Base-by-base conservation (phyloP, 192 early-diverging fungal genomes). In the Jimgerdemannia flammicorona region DNA sequence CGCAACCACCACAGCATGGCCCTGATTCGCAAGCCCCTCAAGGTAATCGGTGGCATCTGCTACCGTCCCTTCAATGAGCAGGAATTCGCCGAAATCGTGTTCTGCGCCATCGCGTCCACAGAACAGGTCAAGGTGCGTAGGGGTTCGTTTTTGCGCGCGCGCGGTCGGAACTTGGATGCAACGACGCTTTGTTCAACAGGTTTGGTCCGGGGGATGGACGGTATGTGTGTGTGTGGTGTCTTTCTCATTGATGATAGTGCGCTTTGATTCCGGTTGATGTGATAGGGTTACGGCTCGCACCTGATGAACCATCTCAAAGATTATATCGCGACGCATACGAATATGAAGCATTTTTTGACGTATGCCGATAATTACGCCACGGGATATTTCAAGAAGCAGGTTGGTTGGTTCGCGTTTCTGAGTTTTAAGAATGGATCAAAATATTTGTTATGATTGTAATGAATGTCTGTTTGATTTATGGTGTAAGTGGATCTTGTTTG, bases 291-390 rank as follows among this genome's bases (percentile, higher is more conserved):
- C 80, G 98, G 98, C n/a, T 92, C 95, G 8, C 90, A 91, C 73
- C 74, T 99, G 71, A 99, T 99, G 95, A 95, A 93, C 73, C 92
- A 97, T 73, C 86, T 98, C 70, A 99, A 99, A 79, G 97, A 99
- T 75, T 92, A 98, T 80, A 94, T 98, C 17, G 84, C 87, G 20
- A 85, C 83, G 9, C 85, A 88, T 66, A 90, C 92, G 39, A 86
- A 89, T 66, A 90, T 95, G 66, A 79, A 90, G 71, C 91, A 99
- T 75, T 98, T 99, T 72, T 80, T 99, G 78, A 99, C 97, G 6
- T 99, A 99, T 80, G 98, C 98, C 3, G 98, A 99, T 82, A 98
- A 99, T 84, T 96, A 96, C 82, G 98, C 98, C 8, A 97, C 94
- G 49, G 98, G 98, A 17, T 99, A 98, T 78, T 99, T 99, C 78